Base-by-base conservation (phyloP, 2,329 filamentous ascomycete genomes). In the Pyricularia pennisetigena region DNA sequence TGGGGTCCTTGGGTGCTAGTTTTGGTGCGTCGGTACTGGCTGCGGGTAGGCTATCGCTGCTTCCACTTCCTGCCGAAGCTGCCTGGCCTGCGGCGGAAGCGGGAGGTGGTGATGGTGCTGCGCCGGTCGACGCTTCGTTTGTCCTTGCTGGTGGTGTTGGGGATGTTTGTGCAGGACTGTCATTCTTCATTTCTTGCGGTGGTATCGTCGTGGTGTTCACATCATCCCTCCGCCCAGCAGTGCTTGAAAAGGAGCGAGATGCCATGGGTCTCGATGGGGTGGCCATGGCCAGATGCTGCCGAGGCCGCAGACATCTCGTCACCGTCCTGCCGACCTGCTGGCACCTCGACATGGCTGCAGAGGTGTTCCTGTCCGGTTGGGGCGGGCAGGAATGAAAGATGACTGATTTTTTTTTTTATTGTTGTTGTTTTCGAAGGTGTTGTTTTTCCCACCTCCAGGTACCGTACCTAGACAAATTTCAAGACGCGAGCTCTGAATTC, bases 251-350 rank as follows among this genome's bases (percentile, higher is more conserved):
- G 70, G 75, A 70, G 29, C 77, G 75, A 61, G 69, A 72, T 69
- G 74, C 74, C 69, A 70, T 71, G 68, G 72, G 78, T 10, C 24
- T 71, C 73, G 73, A 76, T 75, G 70, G 80, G 76, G 67, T 78
- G 12, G 74, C 67, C 76, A 78, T 72, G 32, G 74, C 67, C 65
- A 71, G 35, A 61, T 75, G 74, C 70, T 70, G 73, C 69, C 68
- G 73, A 76, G 80, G 81, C 74, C 80, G 81, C 71, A 88, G 75
- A 72, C 84, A 85, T 79, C 82, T 80, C 72, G 83, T 77, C 71
- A 88, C 78, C 70, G 86, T 86, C 78, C 85, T 79, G 69, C 80
- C 80, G 75, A 84, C 84, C 80, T 84, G 85, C 76, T 85, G 84
- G 76, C 85, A 86, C 77, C 81, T 81, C 76, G 86, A 85, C 86